A percentile compares a stretch with the other conserved stretches of the same genome.
These are phyloP conservation scores for Oryza nivara DNA, from an alignment of 176 grass and related monocot species.

Conservation along the genomic window DNA sequence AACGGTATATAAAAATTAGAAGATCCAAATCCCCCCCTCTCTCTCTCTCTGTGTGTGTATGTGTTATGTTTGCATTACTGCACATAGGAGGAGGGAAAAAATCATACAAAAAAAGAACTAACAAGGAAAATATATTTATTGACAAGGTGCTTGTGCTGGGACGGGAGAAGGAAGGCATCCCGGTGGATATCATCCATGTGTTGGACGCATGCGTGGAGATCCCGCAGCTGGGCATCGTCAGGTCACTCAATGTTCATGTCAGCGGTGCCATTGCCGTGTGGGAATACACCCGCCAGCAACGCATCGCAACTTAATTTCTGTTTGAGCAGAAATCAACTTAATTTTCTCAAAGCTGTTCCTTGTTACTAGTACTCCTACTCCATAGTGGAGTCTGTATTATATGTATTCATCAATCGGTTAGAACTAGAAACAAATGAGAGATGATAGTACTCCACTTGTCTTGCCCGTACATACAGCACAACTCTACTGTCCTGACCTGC, in stretches of 20 bases:
- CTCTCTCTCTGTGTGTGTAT: too few relatives aligned
- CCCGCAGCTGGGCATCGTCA: slow-evolving; percentile 82
- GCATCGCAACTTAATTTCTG: background rate
- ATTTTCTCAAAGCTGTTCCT: background rate
- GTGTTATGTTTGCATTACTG: background rate
- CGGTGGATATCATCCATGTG: slow-evolving; percentile 80
- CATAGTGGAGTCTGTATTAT: background rate
- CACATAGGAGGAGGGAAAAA: background rate
- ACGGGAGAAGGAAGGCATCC: slow-evolving; percentile 88
- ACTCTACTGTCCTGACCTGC: background rate
- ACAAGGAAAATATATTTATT: background rate
- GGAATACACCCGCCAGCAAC: slow-evolving; percentile 85
- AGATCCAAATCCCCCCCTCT: too few relatives aligned
- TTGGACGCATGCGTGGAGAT: slow-evolving; percentile 92
- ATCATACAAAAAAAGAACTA: background rate
- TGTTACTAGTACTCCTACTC: background rate
- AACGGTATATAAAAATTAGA: slow-evolving; percentile 45
- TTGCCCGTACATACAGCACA: background rate
- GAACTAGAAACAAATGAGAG: background rate
- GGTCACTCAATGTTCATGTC: slow-evolving; percentile 95
- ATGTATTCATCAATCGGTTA: background rate
- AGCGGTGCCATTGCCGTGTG: slow-evolving; percentile 89
- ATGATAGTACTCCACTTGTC: background rate
- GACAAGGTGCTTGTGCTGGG: slow-evolving; percentile 71
- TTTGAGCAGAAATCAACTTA: background rate